Percentiles rank a stretch among this genome's conserved stretches.
phyloP scores from a whole-genome alignment of 164 flowering plant genomes.

The Aristolochia californica region DNA sequence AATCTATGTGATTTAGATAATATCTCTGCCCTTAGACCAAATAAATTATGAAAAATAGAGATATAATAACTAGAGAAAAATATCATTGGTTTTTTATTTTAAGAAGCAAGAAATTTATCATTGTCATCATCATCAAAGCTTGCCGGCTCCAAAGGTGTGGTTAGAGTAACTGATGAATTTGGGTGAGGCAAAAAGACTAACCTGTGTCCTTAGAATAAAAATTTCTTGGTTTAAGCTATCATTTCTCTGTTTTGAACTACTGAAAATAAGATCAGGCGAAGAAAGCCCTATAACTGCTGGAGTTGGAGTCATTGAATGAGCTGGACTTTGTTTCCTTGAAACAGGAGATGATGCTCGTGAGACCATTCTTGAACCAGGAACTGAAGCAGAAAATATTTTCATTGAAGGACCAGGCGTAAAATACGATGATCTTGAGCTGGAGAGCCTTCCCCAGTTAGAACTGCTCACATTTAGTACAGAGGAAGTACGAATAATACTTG shows the following conservation, averaged over 20 bases:
- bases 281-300: constrained; percentile 13
- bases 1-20: too few relatives aligned
- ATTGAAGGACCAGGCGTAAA: constrained; percentile 22
- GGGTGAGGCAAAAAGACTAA: constrained; percentile 10
- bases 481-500: constrained; percentile 18
- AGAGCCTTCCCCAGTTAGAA: constrained; percentile 26
- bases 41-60: too few relatives aligned
- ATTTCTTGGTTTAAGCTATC: constrained; percentile 49
- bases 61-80: too few relatives aligned
- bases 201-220: constrained; percentile 52
- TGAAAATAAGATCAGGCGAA: constrained; percentile 22
- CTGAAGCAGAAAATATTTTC: constrained; percentile 30
- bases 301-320: constrained; percentile 21
- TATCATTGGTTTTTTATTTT: too few relatives aligned
- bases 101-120: too few relatives aligned
- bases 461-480: constrained; percentile 23
- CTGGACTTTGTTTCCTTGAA: constrained; percentile 38
- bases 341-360: constrained; percentile 55
- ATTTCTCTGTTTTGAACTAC: constrained; percentile 32
- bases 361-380: constrained; percentile 43
- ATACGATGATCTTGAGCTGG: constrained; percentile 25
- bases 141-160: too few relatives aligned
- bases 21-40: too few relatives aligned
- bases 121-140: too few relatives aligned
- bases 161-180: too few relatives aligned